phyloP scores from a whole-genome alignment of 2,329 filamentous ascomycete genomes.

The Neofusicoccum cordaticola region DNA sequence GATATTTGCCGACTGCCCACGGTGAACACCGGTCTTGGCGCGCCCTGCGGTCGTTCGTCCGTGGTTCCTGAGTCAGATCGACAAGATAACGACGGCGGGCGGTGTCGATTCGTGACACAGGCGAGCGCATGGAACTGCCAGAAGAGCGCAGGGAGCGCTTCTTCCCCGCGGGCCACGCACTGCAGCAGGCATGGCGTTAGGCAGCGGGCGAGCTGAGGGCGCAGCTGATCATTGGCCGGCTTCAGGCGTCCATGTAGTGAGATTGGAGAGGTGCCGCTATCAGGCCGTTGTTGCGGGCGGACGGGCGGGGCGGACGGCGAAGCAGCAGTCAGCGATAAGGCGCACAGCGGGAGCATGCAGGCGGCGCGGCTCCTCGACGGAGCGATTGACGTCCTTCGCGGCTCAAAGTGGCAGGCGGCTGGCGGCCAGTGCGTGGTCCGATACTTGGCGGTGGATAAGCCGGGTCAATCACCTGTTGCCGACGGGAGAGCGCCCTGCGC shows the following conservation, averaged over 20 bases:
- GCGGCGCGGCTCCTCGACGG: neutral
- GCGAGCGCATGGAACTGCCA: neutral
- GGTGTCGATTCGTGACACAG: neutral
- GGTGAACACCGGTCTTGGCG: constrained; percentile 9
- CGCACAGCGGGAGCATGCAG: too few species aligned
- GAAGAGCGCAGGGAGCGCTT: neutral
- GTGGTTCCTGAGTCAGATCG: constrained; percentile 1
- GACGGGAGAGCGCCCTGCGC: neutral
- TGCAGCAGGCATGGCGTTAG: neutral
- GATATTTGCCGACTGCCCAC: neutral
- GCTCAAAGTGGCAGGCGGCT: neutral
- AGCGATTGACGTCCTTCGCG: neutral
- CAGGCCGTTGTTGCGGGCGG: neutral
- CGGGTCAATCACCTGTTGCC: constrained; percentile 1
- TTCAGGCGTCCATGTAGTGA: neutral
- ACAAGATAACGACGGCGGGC: constrained; percentile 9
- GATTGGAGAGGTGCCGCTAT: neutral
- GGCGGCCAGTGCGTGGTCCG: neutral
- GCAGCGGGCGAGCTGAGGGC: neutral
- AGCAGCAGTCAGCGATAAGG: constrained; percentile 6
- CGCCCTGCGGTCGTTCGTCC: neutral
- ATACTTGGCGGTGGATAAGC: constrained; percentile 7
- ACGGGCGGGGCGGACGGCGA: neutral
- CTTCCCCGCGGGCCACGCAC: neutral
- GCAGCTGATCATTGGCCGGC: neutral